Percentiles rank a stretch among this genome's conserved stretches.
Evolutionary conservation across 106 monocot species (phyloP).

Genomic region (Platanthera zijinensis): DNA sequence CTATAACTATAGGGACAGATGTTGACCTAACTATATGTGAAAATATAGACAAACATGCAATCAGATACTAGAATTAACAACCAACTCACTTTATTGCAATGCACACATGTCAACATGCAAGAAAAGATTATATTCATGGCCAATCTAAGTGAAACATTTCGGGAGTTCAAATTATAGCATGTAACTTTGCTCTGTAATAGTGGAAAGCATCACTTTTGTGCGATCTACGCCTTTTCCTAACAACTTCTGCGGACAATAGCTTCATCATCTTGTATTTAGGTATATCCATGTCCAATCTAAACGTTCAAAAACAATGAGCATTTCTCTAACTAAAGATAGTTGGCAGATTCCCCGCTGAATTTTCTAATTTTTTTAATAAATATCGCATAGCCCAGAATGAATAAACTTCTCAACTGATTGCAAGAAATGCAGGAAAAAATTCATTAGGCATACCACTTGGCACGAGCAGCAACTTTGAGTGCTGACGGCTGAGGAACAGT

Average conservation of each 20-base stretch:
- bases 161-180: too few relatives aligned
- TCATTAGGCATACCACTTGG: constrained; percentile 67
- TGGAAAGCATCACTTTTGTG: too few relatives aligned
- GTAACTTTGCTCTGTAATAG: too few relatives aligned
- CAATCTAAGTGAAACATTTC: too few relatives aligned
- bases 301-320: neutral
- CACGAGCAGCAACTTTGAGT: constrained; percentile 75
- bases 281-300: neutral
- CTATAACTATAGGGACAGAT: too few relatives aligned
- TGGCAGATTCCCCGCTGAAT: neutral
- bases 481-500: constrained; percentile 73
- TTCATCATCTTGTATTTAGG: neutral
- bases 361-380: neutral
- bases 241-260: neutral
- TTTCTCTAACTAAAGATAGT: neutral
- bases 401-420: neutral
- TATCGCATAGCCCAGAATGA: neutral
- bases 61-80: too few relatives aligned
- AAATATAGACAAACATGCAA: too few relatives aligned
- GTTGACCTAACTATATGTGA: too few relatives aligned
- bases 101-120: too few relatives aligned
- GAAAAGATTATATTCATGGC: too few relatives aligned
- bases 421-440: neutral
- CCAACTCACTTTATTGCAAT: too few relatives aligned
- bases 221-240: too few relatives aligned